Evolutionary conservation across 495 filamentous ascomycete species (phyloP), one percentile per base, ranked within the genome.

Genomic region (Astrocystis sublimbata): DNA sequence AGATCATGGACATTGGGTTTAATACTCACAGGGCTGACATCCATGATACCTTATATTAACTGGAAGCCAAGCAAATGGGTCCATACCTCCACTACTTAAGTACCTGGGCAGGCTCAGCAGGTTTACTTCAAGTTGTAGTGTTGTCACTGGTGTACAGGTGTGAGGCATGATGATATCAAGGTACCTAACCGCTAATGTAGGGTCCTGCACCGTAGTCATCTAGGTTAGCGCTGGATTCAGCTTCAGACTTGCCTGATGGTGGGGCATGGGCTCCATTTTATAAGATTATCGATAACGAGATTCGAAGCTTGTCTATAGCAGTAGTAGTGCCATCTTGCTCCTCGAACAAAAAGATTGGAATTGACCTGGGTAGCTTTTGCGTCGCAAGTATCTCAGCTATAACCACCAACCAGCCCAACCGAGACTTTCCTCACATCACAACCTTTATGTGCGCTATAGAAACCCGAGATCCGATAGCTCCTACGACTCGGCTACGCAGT

Each of bases 201-300:
- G n/a, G n/a, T n/a, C n/a, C n/a, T n/a, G n/a, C n/a, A n/a, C n/a
- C n/a, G n/a, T n/a, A n/a, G n/a, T n/a, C n/a, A n/a, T n/a, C n/a
- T n/a, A n/a, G n/a, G n/a, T n/a, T n/a, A n/a, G n/a, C n/a, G n/a
- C n/a, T n/a, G n/a, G n/a, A n/a, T n/a, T n/a, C n/a, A n/a, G n/a
- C 10, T 38, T 12, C 36, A 38, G 36, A 15, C 8, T 15, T 49
- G 28, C 28, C 23, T 26, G 17, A 52, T 52, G 28, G 49, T 52
- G 30, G 49, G 31, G 21, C n/a, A 6, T 15, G 1, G 8, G 33
- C 2, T 10, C 51, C 19, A 17, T 33, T 38, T 38, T 13, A 19
- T 6, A 28, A n/a, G 2, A 13, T 49, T 60, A 60, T 60, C 58
- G 58, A 60, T 60, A 60, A 60, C n/a, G 46, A 12, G 42, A 1